Evolutionary conservation across 495 filamentous ascomycete genomes (phyloP).

Genomic region (Penicillium daleae): DNA sequence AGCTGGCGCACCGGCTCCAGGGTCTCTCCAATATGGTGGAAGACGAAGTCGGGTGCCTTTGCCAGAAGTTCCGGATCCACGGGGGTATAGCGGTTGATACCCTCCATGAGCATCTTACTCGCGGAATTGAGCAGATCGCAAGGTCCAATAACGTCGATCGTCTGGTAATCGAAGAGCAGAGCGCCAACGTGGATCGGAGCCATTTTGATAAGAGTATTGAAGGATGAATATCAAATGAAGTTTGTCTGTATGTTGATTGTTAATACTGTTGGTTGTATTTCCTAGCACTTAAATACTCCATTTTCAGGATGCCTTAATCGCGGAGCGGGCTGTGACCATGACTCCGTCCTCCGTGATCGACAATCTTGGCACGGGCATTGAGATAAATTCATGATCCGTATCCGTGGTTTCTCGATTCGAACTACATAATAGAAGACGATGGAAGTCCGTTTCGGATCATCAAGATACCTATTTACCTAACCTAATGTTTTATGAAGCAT

Average conservation of each 20-base stretch:
- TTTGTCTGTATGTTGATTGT: not conserved
- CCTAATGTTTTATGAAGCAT: no score
- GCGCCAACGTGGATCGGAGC: not conserved
- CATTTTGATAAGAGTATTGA: not conserved
- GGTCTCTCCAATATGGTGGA: slow-evolving; percentile 2
- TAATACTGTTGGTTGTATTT: not conserved
- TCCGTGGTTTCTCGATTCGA: not conserved
- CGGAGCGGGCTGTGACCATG: not conserved
- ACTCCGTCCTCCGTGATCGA: not conserved
- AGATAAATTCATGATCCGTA: not conserved
- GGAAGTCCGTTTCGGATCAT: no score
- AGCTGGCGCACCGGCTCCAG: not conserved
- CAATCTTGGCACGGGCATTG: not conserved
- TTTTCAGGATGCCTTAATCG: not conserved
- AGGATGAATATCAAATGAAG: not conserved
- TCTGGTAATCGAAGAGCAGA: not conserved
- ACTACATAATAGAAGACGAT: not conserved
- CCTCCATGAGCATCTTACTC: not conserved
- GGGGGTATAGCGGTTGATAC: not conserved
- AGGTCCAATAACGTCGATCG: not conserved
- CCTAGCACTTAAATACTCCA: not conserved
- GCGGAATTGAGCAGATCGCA: slow-evolving; percentile 1
- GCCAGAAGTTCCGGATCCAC: not conserved
- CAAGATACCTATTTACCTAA: no score
- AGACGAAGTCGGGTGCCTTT: not conserved